A percentile compares a stretch with the other conserved stretches of the same genome.
These are phyloP conservation scores for Mucor irregularis DNA, from an alignment of 371 early-diverging fungal species.

Conservation along the genomic window DNA sequence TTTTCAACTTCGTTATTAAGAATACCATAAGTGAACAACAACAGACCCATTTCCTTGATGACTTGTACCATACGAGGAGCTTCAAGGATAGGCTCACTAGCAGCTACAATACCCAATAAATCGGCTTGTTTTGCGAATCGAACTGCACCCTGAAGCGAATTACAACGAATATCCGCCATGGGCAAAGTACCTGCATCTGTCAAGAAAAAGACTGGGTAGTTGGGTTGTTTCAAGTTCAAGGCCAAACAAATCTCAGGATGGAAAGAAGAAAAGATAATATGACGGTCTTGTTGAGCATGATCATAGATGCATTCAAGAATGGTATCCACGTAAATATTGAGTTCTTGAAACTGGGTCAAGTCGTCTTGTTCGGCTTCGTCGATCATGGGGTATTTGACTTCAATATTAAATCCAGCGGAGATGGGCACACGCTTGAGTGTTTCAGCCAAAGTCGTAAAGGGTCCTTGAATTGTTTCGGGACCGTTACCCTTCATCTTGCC, in stretches of 20 bases:
- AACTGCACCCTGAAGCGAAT: slow-evolving; percentile 84
- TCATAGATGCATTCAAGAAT: slow-evolving; percentile 80
- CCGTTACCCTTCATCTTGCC: slow-evolving; percentile 70
- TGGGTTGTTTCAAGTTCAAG: slow-evolving; percentile 80
- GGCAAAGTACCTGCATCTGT: slow-evolving; percentile 82
- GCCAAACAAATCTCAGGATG: slow-evolving; percentile 89
- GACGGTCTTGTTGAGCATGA: slow-evolving; percentile 65
- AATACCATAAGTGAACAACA: slow-evolving; percentile 87
- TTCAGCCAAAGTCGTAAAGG: slow-evolving; percentile 83
- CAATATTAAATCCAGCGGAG: slow-evolving; percentile 90
- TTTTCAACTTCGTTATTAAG: slow-evolving; percentile 78
- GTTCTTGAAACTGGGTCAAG: slow-evolving; percentile 65
- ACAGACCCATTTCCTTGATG: slow-evolving; percentile 72
- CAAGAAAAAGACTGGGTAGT: slow-evolving; percentile 89
- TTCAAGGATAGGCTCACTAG: slow-evolving; percentile 75
- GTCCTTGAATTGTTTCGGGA: slow-evolving; percentile 72
- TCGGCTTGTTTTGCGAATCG: slow-evolving; percentile 76
- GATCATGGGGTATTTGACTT: slow-evolving; percentile 95
- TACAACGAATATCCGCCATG: slow-evolving; percentile 83
- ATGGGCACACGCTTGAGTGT: slow-evolving; percentile 78
- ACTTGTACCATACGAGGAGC: slow-evolving; percentile 76
- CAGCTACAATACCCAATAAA: slow-evolving; percentile 83
- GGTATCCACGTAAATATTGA: slow-evolving; percentile 86
- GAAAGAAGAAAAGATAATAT: slow-evolving; percentile 93
- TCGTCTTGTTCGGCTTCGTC: slow-evolving; percentile 84